Conservation (phyloP, 495 filamentous ascomycete species). For the Astrothelium subdiscretum region DNA sequence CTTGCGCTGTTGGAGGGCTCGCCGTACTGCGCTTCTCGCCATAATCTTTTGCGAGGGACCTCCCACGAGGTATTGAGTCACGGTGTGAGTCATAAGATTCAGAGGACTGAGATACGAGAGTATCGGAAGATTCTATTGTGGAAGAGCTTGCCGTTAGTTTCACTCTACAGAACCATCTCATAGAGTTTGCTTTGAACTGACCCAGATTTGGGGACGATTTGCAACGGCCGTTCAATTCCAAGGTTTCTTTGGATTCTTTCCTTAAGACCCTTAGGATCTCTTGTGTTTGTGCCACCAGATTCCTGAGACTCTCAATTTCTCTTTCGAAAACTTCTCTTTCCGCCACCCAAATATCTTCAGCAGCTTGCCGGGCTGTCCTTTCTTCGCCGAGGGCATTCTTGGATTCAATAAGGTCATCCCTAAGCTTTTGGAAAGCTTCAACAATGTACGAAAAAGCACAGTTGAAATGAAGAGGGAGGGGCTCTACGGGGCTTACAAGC, state of each 20-base stretch:
- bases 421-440: constrained; percentile 21
- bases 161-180: no score
- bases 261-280: not conserved
- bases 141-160: not conserved
- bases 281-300: not conserved
- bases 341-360: constrained; percentile 14
- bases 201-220: not conserved
- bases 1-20: not conserved
- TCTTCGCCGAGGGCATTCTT: constrained; percentile 7
- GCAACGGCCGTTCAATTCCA: not conserved
- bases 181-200: no score
- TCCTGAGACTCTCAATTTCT: constrained; percentile 26
- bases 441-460: constrained; percentile 22
- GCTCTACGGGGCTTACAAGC: constrained; percentile 8
- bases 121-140: not conserved
- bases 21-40: not conserved
- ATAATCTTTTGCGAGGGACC: not conserved
- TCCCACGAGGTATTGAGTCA: not conserved
- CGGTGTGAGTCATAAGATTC: not conserved
- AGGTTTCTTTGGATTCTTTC: not conserved
- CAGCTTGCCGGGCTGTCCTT: not conserved
- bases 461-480: constrained; percentile 20
- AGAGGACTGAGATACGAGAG: not conserved
- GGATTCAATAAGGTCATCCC: constrained; percentile 16
- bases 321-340: constrained; percentile 17